Percentiles rank a stretch among this genome's conserved stretches.
Evolutionary conservation across 371 early-diverging fungal genomes (phyloP).

Genomic region (Mucor sp.): DNA sequence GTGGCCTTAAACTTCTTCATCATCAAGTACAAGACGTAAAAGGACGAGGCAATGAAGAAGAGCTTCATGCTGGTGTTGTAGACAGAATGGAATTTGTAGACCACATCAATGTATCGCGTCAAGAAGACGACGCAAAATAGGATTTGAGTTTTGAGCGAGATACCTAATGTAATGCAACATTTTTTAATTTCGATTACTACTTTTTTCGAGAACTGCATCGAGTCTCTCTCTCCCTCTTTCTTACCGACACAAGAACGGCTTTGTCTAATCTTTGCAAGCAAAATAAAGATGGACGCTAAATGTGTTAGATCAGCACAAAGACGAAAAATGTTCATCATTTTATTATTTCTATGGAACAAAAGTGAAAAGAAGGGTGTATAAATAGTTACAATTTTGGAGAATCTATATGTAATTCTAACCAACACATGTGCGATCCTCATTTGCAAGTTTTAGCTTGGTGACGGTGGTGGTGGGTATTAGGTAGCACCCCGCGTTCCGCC

Average conservation of each 20-base stretch:
- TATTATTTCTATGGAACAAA: too few species aligned
- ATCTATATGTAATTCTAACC: not conserved
- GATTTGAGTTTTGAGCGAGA: slow-evolving; percentile 96
- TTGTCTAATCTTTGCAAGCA: slow-evolving; percentile 84
- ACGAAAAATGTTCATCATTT: slow-evolving; percentile 87
- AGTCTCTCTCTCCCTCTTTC: slow-evolving; percentile 3
- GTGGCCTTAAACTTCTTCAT: slow-evolving; percentile 83
- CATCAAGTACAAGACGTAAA: slow-evolving; percentile 93
- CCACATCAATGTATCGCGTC: slow-evolving; percentile 95
- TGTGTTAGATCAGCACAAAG: slow-evolving; percentile 94
- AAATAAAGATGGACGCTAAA: slow-evolving; percentile 90
- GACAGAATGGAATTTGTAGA: slow-evolving; percentile 70
- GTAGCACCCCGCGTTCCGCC: too few species aligned
- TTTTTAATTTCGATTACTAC: not conserved
- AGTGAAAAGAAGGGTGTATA: not conserved
- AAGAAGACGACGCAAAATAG: slow-evolving; percentile 92
- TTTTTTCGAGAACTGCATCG: not conserved
- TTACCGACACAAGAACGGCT: slow-evolving; percentile 88
- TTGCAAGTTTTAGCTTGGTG: slow-evolving; percentile 4
- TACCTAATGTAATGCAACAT: slow-evolving; percentile 56
- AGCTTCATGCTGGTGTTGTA: slow-evolving; percentile 98
- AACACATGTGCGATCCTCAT: slow-evolving; percentile 10
- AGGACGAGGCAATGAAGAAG: slow-evolving; percentile 86
- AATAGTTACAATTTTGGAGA: not conserved
- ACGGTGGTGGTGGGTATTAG: not conserved